Evolutionary conservation across 495 filamentous ascomycete genomes (phyloP), one percentile per base, ranked within the genome.

Genomic region (Trichoderma virens): DNA sequence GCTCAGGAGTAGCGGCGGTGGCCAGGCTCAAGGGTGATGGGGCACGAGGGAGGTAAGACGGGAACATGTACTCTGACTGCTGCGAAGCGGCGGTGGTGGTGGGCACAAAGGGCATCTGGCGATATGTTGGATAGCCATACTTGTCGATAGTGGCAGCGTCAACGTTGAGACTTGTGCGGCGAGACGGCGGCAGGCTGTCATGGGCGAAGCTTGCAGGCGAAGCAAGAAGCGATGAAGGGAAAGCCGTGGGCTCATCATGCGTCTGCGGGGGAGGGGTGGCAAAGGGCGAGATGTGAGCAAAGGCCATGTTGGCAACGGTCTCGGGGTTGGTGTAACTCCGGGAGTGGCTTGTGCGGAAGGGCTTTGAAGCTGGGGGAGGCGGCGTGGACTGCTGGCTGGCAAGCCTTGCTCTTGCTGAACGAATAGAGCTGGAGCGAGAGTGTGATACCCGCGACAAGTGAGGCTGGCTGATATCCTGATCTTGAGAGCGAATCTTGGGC

Each of bases 401-500:
- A 7, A 56, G 23, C 27, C 51, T 56, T 2, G 51, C 51, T 23
- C 51, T 56, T 1, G 23, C 61, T 2, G 61, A 39, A 5, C 27
- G 56, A n/a, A 54, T 64, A 31, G 76, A 68, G 18, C 72, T 73
- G 41, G 72, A 76, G 67, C 72, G 74, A 47, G 71, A 69, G 61
- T 78, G 76, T 3, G 27, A 8, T 5, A 14, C 34, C n/a, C 35
- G 34, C 0, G n/a, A 9, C 72, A 80, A 79, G 35, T 74, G 68
- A 27, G 75, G 69, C 47, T 71, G 71, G 25, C 69, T 71, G 65
- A 92, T 83, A 62, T 86, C 79, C 77, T 93, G 88, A 77, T 96
- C 92, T 73, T 95, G 91, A 65, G 84, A 84, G 59, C 92, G 84
- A 75, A 96, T 91, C 80, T 90, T 93, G 65, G 93, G 93, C 31